Evolutionary conservation across 768 basidiomycete species (phyloP).

Genomic region (Phallus indusiatus): DNA sequence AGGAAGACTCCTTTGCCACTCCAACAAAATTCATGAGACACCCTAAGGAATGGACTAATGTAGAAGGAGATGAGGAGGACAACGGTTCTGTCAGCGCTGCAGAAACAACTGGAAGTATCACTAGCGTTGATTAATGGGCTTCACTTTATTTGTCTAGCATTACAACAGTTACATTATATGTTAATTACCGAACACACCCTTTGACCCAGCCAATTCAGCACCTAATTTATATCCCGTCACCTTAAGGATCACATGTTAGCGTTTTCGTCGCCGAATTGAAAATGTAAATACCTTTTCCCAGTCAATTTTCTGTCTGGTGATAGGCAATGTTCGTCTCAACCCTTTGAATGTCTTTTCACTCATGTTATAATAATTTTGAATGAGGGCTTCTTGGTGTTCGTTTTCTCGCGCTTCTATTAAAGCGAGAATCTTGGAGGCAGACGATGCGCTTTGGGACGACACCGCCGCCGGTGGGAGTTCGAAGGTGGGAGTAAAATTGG

Average conservation of each 20-base stretch:
- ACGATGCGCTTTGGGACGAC: slow-evolving; percentile 37
- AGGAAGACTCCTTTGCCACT: not conserved
- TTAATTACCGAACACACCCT: slow-evolving; percentile 35
- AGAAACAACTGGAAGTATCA: slow-evolving; percentile 9
- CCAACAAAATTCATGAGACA: not conserved
- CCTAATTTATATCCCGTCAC: slow-evolving; percentile 63
- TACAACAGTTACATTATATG: not conserved
- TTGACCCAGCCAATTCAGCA: slow-evolving; percentile 63
- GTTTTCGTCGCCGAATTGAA: not conserved
- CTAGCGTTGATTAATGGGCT: slow-evolving; percentile 6
- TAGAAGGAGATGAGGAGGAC: not conserved
- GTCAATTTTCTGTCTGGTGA: slow-evolving; percentile 89
- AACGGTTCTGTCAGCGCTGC: slow-evolving; percentile 1
- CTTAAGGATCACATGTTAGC: slow-evolving; percentile 18
- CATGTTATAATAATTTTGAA: slow-evolving; percentile 80
- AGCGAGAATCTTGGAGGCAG: slow-evolving; percentile 67
- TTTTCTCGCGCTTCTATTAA: slow-evolving; percentile 74
- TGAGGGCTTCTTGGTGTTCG: slow-evolving; percentile 69
- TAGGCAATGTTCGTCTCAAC: slow-evolving; percentile 78
- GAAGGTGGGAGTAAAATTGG: slow-evolving; percentile 59
- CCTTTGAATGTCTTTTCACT: slow-evolving; percentile 91
- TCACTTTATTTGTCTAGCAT: not conserved
- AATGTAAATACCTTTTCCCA: slow-evolving; percentile 77
- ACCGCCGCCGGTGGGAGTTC: slow-evolving; percentile 49
- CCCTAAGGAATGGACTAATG: not conserved